A percentile compares a stretch with the other conserved stretches of the same genome.
phyloP scores from a whole-genome alignment of 1,139 yeast species.

The Blastobotrys serpentis region DNA sequence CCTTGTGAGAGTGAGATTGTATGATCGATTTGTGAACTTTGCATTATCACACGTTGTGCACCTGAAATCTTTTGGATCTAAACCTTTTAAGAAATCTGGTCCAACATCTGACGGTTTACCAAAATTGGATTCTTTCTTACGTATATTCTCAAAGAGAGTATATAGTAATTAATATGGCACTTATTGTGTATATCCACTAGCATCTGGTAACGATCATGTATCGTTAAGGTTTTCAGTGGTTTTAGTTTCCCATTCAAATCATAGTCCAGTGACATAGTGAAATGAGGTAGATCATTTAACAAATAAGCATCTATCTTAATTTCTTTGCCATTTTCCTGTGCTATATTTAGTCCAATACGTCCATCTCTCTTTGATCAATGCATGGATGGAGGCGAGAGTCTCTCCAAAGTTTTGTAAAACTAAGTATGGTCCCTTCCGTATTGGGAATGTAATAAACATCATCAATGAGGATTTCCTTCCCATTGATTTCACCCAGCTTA shows the following conservation, averaged over 20 bases:
- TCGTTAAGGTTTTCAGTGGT: too few species aligned
- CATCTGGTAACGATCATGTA: too few species aligned
- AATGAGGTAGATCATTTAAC: too few species aligned
- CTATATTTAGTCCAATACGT: too few species aligned
- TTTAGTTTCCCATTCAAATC: too few species aligned
- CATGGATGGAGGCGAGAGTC: background rate
- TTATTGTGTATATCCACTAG: constrained; percentile 7
- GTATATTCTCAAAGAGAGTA: constrained; percentile 1
- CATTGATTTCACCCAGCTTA: background rate
- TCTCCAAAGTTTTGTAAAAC: background rate
- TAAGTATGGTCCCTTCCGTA: background rate
- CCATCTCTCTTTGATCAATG: too few species aligned
- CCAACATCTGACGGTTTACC: background rate
- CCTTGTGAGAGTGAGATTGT: background rate
- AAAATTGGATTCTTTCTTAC: background rate
- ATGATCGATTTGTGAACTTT: background rate
- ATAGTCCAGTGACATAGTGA: too few species aligned
- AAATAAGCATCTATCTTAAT: too few species aligned
- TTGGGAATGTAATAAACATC: background rate
- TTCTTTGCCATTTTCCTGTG: too few species aligned
- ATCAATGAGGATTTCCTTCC: background rate
- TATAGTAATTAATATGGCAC: background rate
- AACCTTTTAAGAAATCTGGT: background rate
- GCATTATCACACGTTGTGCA: background rate
- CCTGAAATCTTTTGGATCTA: background rate